Conservation (phyloP, 805 yeast genomes). For the Metschnikowia anglica region DNA sequence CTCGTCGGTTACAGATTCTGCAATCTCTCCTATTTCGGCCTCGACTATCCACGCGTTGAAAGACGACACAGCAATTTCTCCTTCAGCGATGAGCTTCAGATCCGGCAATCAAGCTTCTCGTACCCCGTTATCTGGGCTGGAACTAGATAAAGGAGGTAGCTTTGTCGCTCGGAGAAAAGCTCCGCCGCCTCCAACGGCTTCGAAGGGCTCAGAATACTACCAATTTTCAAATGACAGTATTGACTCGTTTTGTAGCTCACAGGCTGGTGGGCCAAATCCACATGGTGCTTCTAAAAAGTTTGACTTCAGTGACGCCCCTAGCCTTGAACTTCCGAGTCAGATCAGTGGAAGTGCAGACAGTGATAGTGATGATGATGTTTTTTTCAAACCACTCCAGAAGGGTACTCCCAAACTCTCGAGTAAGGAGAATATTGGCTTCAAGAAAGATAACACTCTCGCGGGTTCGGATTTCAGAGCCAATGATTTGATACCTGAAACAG, state of each 20-base stretch:
- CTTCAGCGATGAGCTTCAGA: background rate
- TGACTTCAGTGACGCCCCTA: slow-evolving; percentile 73
- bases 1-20: slow-evolving; percentile 18
- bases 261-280: slow-evolving; percentile 22
- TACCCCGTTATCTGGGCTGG: slow-evolving; percentile 14
- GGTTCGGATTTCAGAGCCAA: background rate
- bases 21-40: slow-evolving; percentile 37
- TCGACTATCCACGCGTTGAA: slow-evolving; percentile 32
- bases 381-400: slow-evolving; percentile 12
- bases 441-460: background rate
- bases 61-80: slow-evolving; percentile 19
- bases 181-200: slow-evolving; percentile 59
- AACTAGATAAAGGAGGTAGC: slow-evolving; percentile 20
- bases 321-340: slow-evolving; percentile 6
- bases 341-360: slow-evolving; percentile 4
- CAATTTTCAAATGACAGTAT: slow-evolving; percentile 14
- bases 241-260: slow-evolving; percentile 16
- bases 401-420: background rate
- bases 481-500: slow-evolving; percentile 4
- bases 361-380: slow-evolving; percentile 17
- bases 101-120: slow-evolving; percentile 2
- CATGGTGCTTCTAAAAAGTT: slow-evolving; percentile 64
- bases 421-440: background rate
- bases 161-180: slow-evolving; percentile 70
- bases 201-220: slow-evolving; percentile 11